A percentile compares a stretch with the other conserved stretches of the same genome.
Evolutionary conservation across 2,329 filamentous ascomycete species (phyloP).

Genomic region (Diaporthe ilicicola): DNA sequence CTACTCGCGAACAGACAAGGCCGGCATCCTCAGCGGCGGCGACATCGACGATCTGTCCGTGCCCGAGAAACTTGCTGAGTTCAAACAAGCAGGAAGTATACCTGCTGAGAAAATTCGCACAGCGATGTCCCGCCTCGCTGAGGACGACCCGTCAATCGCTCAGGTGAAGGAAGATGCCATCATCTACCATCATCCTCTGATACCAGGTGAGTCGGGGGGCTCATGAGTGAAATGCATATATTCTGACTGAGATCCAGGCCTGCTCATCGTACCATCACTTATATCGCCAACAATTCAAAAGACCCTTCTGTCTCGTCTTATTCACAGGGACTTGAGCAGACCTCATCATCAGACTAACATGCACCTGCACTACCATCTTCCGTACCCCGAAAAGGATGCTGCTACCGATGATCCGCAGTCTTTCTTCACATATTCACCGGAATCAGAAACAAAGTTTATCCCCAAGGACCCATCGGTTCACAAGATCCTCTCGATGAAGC

Average conservation of each 20-base stretch:
- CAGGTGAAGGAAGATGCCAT: slow-evolving; percentile 50
- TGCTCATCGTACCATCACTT: slow-evolving; percentile 79
- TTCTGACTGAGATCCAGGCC: slow-evolving; percentile 60
- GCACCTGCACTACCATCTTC: slow-evolving; percentile 46
- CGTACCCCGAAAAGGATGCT: slow-evolving; percentile 37
- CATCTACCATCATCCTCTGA: slow-evolving; percentile 70
- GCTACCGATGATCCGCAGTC: slow-evolving; percentile 44
- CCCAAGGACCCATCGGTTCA: slow-evolving; percentile 81
- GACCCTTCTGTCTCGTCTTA: slow-evolving; percentile 73
- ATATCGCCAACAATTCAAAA: slow-evolving; percentile 75
- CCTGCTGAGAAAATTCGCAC: slow-evolving; percentile 50
- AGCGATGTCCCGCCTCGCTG: slow-evolving; percentile 53
- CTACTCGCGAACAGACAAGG: slow-evolving; percentile 69
- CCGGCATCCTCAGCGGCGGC: slow-evolving; percentile 59
- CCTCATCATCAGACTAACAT: slow-evolving; percentile 85
- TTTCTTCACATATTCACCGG: slow-evolving; percentile 62
- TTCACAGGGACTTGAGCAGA: slow-evolving; percentile 73
- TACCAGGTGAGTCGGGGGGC: slow-evolving; percentile 68
- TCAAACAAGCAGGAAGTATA: slow-evolving; percentile 56
- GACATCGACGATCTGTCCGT: slow-evolving; percentile 63
- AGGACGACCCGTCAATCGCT: slow-evolving; percentile 42
- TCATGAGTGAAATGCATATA: slow-evolving; percentile 9
- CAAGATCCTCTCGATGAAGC: slow-evolving; percentile 73
- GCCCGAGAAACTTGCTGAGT: slow-evolving; percentile 49
- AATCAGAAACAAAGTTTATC: slow-evolving; percentile 61